A percentile compares a stretch with the other conserved stretches of the same genome.
Evolutionary conservation across 1,284 basidiomycete species (phyloP).

Genomic region (Malassezia caprae): DNA sequence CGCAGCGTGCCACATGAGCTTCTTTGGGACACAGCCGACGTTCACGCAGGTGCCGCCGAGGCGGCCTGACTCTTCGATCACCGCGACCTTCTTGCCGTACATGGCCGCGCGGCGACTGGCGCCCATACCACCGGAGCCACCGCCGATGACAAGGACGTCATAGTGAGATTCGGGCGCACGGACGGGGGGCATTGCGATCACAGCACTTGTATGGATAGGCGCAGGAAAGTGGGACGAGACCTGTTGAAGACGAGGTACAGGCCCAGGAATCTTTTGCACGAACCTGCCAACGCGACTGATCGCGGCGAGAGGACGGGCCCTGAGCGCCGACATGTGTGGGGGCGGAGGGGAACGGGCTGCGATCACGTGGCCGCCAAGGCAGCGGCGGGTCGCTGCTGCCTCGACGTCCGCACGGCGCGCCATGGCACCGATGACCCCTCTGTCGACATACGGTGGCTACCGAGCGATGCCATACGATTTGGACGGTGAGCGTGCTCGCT

Average conservation of each 20-base stretch:
- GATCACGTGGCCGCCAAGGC: not conserved
- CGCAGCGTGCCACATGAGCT: slow-evolving; percentile 99
- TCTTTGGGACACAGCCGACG: slow-evolving; percentile 55
- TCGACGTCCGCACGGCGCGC: not conserved
- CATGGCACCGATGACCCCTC: slow-evolving; percentile 12
- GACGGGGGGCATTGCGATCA: slow-evolving; percentile 38
- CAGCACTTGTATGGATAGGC: slow-evolving; percentile 2
- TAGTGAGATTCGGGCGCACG: slow-evolving; percentile 34
- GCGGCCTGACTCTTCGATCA: slow-evolving; percentile 67
- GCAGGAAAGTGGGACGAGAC: not conserved
- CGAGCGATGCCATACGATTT: slow-evolving; percentile 12
- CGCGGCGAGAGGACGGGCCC: not conserved
- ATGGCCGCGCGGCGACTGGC: slow-evolving; percentile 59
- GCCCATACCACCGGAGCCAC: slow-evolving; percentile 48
- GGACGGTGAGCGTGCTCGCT: not conserved
- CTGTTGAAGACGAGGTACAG: slow-evolving; percentile 4
- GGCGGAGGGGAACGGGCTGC: not conserved
- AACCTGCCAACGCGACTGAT: not conserved
- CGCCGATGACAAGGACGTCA: slow-evolving; percentile 46
- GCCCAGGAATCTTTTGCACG: not conserved
- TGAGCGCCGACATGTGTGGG: not conserved
- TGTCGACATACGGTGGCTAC: not conserved
- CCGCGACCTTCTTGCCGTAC: slow-evolving; percentile 85
- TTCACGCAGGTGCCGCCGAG: slow-evolving; percentile 95
- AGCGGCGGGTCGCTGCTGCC: not conserved